Conservation (phyloP, 2,329 filamentous ascomycete species). For the Aspergillus bombycis region DNA sequence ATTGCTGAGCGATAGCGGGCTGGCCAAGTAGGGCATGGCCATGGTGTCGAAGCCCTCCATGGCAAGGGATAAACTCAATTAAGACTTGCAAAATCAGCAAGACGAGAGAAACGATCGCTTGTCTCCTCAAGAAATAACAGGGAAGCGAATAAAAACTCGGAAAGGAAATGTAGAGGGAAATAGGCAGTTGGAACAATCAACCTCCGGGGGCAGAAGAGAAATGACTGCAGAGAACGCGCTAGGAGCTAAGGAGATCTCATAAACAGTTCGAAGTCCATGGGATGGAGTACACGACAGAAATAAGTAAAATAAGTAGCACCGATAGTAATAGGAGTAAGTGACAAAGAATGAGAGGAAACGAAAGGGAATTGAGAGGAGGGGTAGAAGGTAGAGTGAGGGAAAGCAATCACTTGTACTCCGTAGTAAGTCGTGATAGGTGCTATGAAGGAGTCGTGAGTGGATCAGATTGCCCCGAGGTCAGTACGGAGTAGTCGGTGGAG, state of each 20-base stretch:
- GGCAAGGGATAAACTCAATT: slow-evolving; percentile 22
- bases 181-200: not conserved
- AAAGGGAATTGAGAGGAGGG: slow-evolving; percentile 2
- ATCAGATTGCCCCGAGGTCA: slow-evolving; percentile 27
- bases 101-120: not conserved
- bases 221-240: slow-evolving; percentile 14
- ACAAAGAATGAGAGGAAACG: slow-evolving; percentile 15
- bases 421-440: slow-evolving; percentile 9
- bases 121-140: not conserved
- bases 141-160: not conserved
- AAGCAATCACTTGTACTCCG: slow-evolving; percentile 3
- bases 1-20: slow-evolving; percentile 59
- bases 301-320: slow-evolving; percentile 9
- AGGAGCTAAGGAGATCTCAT: slow-evolving; percentile 15
- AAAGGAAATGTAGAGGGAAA: slow-evolving; percentile 4
- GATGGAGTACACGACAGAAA: slow-evolving; percentile 8
- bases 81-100: slow-evolving; percentile 1
- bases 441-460: slow-evolving; percentile 22
- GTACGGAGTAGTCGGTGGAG: slow-evolving; percentile 21
- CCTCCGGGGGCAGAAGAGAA: slow-evolving; percentile 7
- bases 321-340: slow-evolving; percentile 13
- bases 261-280: not conserved
- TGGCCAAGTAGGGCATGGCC: slow-evolving; percentile 65
- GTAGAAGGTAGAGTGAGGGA: slow-evolving; percentile 2
- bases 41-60: slow-evolving; percentile 64